Evolutionary conservation across 2,329 filamentous ascomycete species (phyloP), one percentile per base, ranked within the genome.

Genomic region (Xylariales sp.): DNA sequence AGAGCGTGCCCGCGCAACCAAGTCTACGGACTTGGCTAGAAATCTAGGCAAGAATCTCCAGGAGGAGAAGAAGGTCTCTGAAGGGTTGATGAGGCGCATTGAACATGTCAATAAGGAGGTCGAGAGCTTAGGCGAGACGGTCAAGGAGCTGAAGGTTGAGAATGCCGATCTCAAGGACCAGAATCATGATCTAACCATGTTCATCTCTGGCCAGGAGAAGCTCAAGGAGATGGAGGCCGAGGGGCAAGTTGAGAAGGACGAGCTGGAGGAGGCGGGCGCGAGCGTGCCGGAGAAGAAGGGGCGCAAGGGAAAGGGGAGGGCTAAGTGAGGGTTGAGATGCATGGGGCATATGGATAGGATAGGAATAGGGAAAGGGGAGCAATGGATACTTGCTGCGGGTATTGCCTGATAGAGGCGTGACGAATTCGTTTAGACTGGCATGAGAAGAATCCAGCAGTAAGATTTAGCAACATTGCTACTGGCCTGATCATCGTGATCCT

Each of bases 141-240:
- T 82, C 2, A 69, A 70, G 19, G 70, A 69, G 29, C 63, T 86
- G 4, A 76, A 76, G 52, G 57, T 53, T 11, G 79, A 88, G 61
- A 84, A 86, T 50, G 73, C 69, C 28, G 88, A 95, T 51, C 65
- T 95, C 31, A 79, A 82, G 50, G 89, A 95, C 60, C 85, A 89
- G 73, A 95, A 95, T 58, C 77, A 86, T 11, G 91, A 96, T 59
- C 60, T 96, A 58, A 82, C 74, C 38, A 90, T 95, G 74, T 95
- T 91, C 56, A 91, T 96, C 45, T 86, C 81, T 15, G 85, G 87
- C 0, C 80, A 86, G 61, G 82, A 93, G 63, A 91, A 88, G 63
- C 64, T 96, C 52, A 83, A 78, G 65, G 76, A 83, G 61, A 65
- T 89, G 64, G 77, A 80, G 59, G 76, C 74, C 20, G 74, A 74